Evolutionary conservation across 352 stramenopile species (phyloP).

Genomic region (Pythium rishiriense): DNA sequence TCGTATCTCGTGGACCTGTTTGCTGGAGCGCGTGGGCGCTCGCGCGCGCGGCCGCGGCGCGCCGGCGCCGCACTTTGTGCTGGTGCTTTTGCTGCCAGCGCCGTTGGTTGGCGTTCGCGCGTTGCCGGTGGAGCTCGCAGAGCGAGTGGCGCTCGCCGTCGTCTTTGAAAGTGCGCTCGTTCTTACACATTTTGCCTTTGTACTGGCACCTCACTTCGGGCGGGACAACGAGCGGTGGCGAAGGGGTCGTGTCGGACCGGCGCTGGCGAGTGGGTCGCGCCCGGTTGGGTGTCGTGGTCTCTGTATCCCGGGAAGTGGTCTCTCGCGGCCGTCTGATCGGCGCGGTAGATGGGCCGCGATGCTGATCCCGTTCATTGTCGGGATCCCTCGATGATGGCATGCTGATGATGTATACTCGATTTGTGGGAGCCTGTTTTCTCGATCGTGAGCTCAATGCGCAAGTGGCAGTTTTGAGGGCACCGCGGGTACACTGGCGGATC

Average conservation of each 20-base stretch:
- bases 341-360: background rate
- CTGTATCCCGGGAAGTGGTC: background rate
- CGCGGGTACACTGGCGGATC: background rate
- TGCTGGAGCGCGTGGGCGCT: background rate
- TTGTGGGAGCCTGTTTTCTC: too few relatives aligned
- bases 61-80: background rate
- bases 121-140: conserved; percentile 45
- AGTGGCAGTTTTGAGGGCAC: background rate
- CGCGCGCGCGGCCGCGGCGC: background rate
- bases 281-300: background rate
- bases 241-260: background rate
- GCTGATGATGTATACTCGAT: too few relatives aligned
- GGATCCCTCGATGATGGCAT: background rate
- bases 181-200: conserved; percentile 43
- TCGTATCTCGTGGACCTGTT: background rate
- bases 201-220: conserved; percentile 40
- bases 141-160: conserved; percentile 48
- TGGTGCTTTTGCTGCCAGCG: conserved; percentile 19
- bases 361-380: too few relatives aligned
- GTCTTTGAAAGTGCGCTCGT: conserved; percentile 44
- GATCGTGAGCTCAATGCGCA: background rate
- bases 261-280: background rate
- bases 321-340: background rate
- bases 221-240: background rate
- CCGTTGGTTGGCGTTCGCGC: conserved; percentile 53